Conservation (phyloP, 768 basidiomycete species). For the Termitomyces sp. region DNA sequence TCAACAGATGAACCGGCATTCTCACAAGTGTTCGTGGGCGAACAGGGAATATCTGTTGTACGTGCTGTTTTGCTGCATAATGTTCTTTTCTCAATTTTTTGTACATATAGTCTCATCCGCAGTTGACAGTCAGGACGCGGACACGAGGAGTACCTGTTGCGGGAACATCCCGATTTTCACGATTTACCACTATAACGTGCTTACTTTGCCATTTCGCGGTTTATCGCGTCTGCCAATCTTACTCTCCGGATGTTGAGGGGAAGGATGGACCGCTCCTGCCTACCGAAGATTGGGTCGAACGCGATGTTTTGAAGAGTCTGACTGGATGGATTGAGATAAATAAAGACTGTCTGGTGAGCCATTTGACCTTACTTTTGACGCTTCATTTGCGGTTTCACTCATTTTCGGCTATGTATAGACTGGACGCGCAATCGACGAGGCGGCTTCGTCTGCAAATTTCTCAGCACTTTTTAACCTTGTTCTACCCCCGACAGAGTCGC, state of each 20-base stretch:
- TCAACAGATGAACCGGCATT: constrained; percentile 35
- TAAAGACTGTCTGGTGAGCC: constrained; percentile 61
- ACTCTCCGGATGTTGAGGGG: constrained; percentile 50
- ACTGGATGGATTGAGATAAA: constrained; percentile 74
- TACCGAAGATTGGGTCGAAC: constrained; percentile 72
- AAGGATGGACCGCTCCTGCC: constrained; percentile 64
- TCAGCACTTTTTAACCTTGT: constrained; percentile 41
- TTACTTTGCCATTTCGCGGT: constrained; percentile 57
- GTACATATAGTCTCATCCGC: constrained; percentile 55
- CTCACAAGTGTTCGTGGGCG: constrained; percentile 53
- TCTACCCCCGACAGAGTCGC: constrained; percentile 28
- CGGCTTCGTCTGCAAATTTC: constrained; percentile 36
- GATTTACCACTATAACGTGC: constrained; percentile 63
- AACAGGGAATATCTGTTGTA: constrained; percentile 64
- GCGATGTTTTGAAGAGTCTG: constrained; percentile 59
- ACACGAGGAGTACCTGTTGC: constrained; percentile 36
- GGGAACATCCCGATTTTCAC: constrained; percentile 44
- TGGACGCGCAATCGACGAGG: constrained; percentile 28
- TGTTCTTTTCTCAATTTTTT: constrained; percentile 9
- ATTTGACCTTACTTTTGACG: constrained; percentile 2
- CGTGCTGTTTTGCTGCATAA: constrained; percentile 19
- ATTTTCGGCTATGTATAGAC: constrained; percentile 21
- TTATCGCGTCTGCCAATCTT: constrained; percentile 65
- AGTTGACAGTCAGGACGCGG: constrained; percentile 63
- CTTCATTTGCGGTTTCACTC: constrained; percentile 4